Evolutionary conservation across 176 grass and related monocot species (phyloP).

Genomic region (Saccharum officinarum): DNA sequence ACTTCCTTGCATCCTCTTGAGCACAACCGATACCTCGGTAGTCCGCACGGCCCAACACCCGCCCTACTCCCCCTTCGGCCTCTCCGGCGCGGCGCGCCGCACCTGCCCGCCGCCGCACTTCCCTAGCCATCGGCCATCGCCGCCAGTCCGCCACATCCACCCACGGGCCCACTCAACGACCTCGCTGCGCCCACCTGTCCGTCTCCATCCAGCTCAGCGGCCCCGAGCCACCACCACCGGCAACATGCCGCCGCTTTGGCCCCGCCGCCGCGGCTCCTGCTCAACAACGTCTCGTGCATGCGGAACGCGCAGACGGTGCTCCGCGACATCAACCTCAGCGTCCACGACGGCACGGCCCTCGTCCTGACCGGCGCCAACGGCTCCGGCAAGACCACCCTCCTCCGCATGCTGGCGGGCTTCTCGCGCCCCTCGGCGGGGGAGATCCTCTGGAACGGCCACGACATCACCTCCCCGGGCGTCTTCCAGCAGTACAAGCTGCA

Average conservation of each 20-base stretch:
- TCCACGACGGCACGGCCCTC: constrained; percentile 84
- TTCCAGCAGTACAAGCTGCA: constrained; percentile 98
- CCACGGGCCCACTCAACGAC: neutral
- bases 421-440: constrained; percentile 82
- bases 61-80: neutral
- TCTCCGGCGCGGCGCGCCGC: neutral
- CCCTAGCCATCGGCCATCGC: neutral
- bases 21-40: neutral
- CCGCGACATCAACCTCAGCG: constrained; percentile 76
- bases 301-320: constrained; percentile 87
- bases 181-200: neutral
- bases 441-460: constrained; percentile 89
- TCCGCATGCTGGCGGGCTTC: constrained; percentile 90
- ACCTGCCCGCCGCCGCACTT: neutral
- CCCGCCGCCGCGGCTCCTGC: constrained; percentile 71
- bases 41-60: neutral
- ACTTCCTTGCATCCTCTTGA: neutral
- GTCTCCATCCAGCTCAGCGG: neutral
- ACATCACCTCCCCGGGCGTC: constrained; percentile 68
- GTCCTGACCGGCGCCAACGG: constrained; percentile 89
- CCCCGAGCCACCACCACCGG: neutral
- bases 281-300: constrained; percentile 91
- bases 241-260: constrained; percentile 55
- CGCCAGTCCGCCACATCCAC: neutral
- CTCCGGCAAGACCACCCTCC: constrained; percentile 89